Evolutionary conservation across 2,329 filamentous ascomycete species (phyloP).

Genomic region (Pseudogymnoascus sp.): DNA sequence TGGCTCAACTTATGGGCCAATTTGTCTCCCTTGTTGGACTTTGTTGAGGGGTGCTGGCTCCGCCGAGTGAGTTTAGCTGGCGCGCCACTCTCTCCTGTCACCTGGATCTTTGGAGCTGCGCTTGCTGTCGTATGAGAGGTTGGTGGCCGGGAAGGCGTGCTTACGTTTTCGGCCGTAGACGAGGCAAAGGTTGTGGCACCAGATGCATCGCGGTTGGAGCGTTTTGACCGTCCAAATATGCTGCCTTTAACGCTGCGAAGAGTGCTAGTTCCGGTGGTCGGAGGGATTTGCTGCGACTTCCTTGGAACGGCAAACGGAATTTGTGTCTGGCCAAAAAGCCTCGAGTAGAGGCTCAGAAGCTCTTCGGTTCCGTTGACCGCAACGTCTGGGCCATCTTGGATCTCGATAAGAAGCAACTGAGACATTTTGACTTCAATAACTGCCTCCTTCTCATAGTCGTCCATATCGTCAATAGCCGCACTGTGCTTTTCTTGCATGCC

Average conservation of each 20-base stretch:
- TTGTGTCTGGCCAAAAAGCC: constrained; percentile 59
- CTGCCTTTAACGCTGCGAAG: constrained; percentile 64
- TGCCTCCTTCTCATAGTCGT: constrained; percentile 73
- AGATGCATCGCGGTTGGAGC: constrained; percentile 37
- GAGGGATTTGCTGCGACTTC: constrained; percentile 41
- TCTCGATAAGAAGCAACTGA: constrained; percentile 74
- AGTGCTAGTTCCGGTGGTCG: constrained; percentile 65
- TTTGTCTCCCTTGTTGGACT: constrained; percentile 32
- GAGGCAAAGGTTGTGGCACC: constrained; percentile 14
- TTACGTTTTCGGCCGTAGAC: not conserved
- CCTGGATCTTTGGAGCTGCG: constrained; percentile 59
- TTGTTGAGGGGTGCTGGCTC: constrained; percentile 30
- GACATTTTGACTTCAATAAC: constrained; percentile 96
- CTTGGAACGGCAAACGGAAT: constrained; percentile 27
- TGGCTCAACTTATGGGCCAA: constrained; percentile 33
- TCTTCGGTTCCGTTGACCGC: constrained; percentile 87
- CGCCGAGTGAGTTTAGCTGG: constrained; percentile 28
- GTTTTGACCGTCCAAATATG: constrained; percentile 61
- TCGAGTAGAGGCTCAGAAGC: constrained; percentile 71
- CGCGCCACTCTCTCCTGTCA: constrained; percentile 58
- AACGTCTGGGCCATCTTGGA: constrained; percentile 73
- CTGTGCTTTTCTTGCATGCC: constrained; percentile 26
- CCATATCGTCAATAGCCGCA: constrained; percentile 64
- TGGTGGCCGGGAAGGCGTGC: constrained; percentile 24
- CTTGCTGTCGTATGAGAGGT: constrained; percentile 23